A percentile compares a stretch with the other conserved stretches of the same genome.
These are phyloP conservation scores for Hyaloperonospora brassicae DNA, from an alignment of 352 stramenopile species.

Conservation along the genomic window DNA sequence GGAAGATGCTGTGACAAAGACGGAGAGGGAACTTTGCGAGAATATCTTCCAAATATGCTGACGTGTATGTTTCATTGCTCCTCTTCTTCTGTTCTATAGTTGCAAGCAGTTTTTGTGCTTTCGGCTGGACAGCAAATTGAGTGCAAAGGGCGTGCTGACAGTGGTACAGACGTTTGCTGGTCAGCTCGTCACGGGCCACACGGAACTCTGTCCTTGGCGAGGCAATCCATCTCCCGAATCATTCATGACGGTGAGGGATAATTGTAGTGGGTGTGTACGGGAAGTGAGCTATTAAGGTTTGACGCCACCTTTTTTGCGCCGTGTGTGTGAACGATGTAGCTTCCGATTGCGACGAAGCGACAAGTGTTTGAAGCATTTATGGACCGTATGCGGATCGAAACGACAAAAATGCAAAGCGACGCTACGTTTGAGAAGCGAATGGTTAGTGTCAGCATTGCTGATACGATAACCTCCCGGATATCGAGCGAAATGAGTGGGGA, in stretches of 20 bases:
- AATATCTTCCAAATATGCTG: too few species aligned
- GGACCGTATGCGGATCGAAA: slow-evolving; percentile 12
- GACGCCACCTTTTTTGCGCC: background rate
- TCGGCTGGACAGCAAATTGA: slow-evolving; percentile 42
- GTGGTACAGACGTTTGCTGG: slow-evolving; percentile 35
- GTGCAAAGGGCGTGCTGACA: slow-evolving; percentile 26
- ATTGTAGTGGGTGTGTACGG: background rate
- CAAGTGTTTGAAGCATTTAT: slow-evolving; percentile 27
- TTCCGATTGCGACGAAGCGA: slow-evolving; percentile 29
- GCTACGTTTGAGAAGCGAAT: slow-evolving; percentile 15
- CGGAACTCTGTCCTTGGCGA: slow-evolving; percentile 45
- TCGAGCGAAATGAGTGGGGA: slow-evolving; percentile 7
- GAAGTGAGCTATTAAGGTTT: background rate
- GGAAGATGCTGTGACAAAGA: too few species aligned
- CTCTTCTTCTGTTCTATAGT: slow-evolving; percentile 7
- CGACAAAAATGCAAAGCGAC: slow-evolving; percentile 12
- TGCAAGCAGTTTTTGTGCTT: slow-evolving; percentile 47
- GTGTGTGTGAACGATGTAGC: slow-evolving; percentile 11
- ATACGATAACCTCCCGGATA: slow-evolving; percentile 11
- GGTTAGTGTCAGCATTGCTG: slow-evolving; percentile 8
- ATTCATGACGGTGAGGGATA: slow-evolving; percentile 41
- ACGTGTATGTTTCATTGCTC: too few species aligned
- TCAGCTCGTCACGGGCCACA: slow-evolving; percentile 36
- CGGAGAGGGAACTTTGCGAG: too few species aligned
- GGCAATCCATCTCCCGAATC: slow-evolving; percentile 46